Conservation (phyloP, 1,139 yeast species). For the Lodderomyces margitis region DNA sequence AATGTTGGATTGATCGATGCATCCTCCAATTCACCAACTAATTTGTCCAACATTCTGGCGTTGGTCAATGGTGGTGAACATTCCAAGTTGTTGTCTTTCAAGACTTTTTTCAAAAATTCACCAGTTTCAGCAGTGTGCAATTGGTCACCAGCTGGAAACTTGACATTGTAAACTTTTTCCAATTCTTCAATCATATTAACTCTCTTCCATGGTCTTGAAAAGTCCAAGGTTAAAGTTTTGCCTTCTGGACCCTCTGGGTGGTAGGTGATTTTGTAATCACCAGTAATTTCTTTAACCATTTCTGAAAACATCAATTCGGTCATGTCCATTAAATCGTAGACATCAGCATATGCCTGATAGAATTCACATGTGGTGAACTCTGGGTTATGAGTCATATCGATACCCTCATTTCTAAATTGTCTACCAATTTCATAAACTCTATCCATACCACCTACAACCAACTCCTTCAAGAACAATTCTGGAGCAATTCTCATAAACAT, state of each 20-base stretch:
- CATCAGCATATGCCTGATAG: constrained; percentile 93
- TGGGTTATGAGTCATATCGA: constrained; percentile 96
- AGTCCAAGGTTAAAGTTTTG: constrained; percentile 76
- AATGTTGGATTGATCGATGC: constrained; percentile 94
- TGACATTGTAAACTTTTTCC: constrained; percentile 81
- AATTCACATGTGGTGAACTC: constrained; percentile 98
- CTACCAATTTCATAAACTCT: constrained; percentile 98
- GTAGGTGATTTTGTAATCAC: constrained; percentile 78
- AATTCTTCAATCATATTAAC: constrained; percentile 94
- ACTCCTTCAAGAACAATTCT: constrained; percentile 91
- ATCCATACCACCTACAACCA: constrained; percentile 98
- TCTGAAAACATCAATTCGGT: constrained; percentile 92
- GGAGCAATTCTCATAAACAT: constrained; percentile 99
- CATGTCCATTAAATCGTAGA: constrained; percentile 93
- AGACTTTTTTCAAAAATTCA: constrained; percentile 77
- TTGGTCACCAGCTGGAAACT: constrained; percentile 94
- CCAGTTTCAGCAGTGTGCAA: constrained; percentile 94
- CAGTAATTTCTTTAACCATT: constrained; percentile 95
- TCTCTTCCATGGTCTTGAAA: constrained; percentile 98
- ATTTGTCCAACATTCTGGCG: constrained; percentile 97
- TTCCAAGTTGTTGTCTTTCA: constrained; percentile 78
- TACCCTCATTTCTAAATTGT: constrained; percentile 98
- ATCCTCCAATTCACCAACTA: constrained; percentile 94
- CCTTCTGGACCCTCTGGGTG: constrained; percentile 89
- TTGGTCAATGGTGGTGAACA: constrained; percentile 97